Evolutionary conservation across 495 filamentous ascomycete genomes (phyloP), one percentile per base, ranked within the genome.

Genomic region (Parathielavia appendiculata): DNA sequence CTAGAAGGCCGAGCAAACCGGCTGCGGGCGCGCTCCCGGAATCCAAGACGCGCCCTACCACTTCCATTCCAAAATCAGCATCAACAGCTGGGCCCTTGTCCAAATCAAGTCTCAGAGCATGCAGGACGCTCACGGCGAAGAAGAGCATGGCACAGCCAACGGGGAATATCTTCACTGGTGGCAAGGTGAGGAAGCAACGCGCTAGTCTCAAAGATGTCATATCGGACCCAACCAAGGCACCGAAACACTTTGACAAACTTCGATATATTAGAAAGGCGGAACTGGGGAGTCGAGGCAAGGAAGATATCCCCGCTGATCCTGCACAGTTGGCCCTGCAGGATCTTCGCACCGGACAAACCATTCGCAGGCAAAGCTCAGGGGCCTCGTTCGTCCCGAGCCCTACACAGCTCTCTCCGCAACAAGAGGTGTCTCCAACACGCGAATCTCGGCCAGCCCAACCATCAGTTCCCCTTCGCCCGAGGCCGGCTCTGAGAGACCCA

Each of bases 181-280:
- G 70, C 6, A 66, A 65, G 34, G 56, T 48, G 10, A 57, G 46
- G n/a, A 71, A 62, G 30, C 39, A 17, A 5, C 46, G 68, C 10
- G 16, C 45, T 1, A 50, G 19, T 22, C 53, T 76, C 6, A 53
- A 26, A 32, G 67, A 71, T 14, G 56, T 35, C 9, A 70, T 76
- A 63, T 64, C 59, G 20, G 73, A 76, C 49, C 59, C 70, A 26
- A 62, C 68, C 5, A 73, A 67, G 35, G 53, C 60, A 1, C 66
- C 65, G 4, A 72, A 72, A 47, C 51, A 60, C 4, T 76, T 76
- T 23, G 26, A 8, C 7, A 63, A 57, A 12, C 30, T 40, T 22
- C 59, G 60, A 10, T n/a, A 53, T 13, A 38, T 44, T 13, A 63
- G 69, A 40, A 3, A 63, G 41, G 65, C 67, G 12, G 54, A 70